Conservation (phyloP, 106 monocot species). For the Platanthera guangdongensis region DNA sequence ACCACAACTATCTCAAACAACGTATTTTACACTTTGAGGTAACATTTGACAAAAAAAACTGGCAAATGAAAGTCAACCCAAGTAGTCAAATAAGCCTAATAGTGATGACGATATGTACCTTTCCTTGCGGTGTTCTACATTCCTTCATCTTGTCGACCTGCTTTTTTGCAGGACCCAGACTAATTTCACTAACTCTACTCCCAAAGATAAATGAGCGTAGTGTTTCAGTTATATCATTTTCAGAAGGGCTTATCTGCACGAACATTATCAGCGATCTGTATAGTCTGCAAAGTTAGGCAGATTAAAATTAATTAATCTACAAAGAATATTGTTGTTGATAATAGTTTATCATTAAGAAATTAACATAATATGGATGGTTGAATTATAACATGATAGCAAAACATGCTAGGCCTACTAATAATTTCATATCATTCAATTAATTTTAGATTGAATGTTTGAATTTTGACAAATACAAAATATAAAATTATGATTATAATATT, state of each 20-base stretch:
- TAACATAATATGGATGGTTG: not conserved
- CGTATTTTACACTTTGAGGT: no score
- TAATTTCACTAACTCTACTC: conserved; percentile 67
- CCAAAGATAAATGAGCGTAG: conserved; percentile 84
- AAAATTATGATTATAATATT: conserved; percentile 16
- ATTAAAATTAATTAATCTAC: not conserved
- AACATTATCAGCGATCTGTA: conserved; percentile 79
- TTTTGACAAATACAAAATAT: not conserved
- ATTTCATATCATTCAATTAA: no score
- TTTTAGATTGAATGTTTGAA: not conserved
- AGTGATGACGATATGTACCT: conserved; percentile 31
- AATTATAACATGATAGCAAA: no score
- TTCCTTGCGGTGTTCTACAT: conserved; percentile 58
- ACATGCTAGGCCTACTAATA: no score
- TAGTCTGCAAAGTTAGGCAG: not conserved
- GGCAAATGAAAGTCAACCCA: no score
- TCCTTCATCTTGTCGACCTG: conserved; percentile 73
- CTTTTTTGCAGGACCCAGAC: conserved; percentile 76
- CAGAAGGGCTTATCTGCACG: conserved; percentile 85
- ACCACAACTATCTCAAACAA: no score
- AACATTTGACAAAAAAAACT: no score
- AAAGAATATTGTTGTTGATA: not conserved
- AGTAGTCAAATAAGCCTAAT: no score
- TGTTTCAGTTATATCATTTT: conserved; percentile 71
- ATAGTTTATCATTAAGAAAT: not conserved